These are phyloP conservation scores for Zymoseptoria ardabiliae DNA, from an alignment of 2,329 filamentous ascomycete genomes.

Conservation along the genomic window DNA sequence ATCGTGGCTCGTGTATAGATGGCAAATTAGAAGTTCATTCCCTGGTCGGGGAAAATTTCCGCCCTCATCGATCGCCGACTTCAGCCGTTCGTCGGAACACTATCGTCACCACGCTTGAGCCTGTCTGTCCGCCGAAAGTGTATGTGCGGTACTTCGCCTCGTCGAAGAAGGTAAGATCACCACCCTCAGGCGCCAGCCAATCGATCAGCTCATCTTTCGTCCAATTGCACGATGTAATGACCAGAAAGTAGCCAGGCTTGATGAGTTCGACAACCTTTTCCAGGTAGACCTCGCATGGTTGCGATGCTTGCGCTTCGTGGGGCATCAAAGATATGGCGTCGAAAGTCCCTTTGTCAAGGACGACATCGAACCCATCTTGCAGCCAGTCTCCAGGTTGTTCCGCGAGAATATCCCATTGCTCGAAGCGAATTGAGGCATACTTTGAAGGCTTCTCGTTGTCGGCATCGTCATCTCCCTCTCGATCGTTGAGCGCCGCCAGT, in stretches of 20 bases:
- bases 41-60: not conserved
- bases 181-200: slow-evolving; percentile 61
- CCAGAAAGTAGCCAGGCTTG: slow-evolving; percentile 61
- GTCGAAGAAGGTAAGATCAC: slow-evolving; percentile 53
- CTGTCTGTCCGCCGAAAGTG: slow-evolving; percentile 79
- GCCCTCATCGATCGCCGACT: not conserved
- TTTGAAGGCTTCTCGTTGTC: slow-evolving; percentile 11
- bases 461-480: slow-evolving; percentile 9
- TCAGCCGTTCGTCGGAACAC: slow-evolving; percentile 53
- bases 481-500: slow-evolving; percentile 12
- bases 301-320: slow-evolving; percentile 6
- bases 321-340: slow-evolving; percentile 74
- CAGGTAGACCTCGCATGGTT: slow-evolving; percentile 63
- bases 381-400: slow-evolving; percentile 50
- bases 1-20: not conserved
- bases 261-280: slow-evolving; percentile 62
- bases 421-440: slow-evolving; percentile 38
- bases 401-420: slow-evolving; percentile 46
- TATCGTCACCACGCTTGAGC: slow-evolving; percentile 80
- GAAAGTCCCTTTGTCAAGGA: slow-evolving; percentile 97
- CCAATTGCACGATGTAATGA: slow-evolving; percentile 98
- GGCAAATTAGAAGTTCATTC: not conserved
- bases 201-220: slow-evolving; percentile 74
- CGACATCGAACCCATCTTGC: slow-evolving; percentile 67
- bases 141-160: slow-evolving; percentile 78